A percentile compares a stretch with the other conserved stretches of the same genome.
These are phyloP conservation scores for Croton laevigatus DNA, from an alignment of 441 rosid species.

Conservation along the genomic window DNA sequence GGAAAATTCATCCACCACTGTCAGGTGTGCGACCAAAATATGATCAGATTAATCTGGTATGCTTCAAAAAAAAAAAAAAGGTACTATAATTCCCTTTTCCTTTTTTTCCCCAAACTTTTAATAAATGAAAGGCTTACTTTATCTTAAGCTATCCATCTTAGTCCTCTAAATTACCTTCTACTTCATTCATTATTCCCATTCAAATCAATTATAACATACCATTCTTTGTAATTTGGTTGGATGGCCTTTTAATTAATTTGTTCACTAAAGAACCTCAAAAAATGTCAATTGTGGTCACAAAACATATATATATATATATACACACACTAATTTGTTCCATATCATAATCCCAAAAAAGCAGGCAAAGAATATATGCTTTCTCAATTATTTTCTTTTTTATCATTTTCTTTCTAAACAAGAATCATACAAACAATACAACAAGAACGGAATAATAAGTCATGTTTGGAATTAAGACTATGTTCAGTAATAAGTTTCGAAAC, in stretches of 20 bases:
- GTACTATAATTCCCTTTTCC: too few species aligned
- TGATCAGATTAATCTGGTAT: too few species aligned
- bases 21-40: too few species aligned
- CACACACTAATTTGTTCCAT: conserved; percentile 7
- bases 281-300: conserved; percentile 22
- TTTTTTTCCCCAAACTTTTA: too few species aligned
- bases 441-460: conserved; percentile 24
- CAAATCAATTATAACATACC: background rate
- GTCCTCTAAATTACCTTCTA: too few species aligned
- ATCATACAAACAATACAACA: background rate
- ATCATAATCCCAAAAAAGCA: conserved; percentile 29
- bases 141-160: background rate
- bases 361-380: conserved; percentile 35
- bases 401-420: background rate
- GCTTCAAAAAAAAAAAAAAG: too few species aligned
- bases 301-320: background rate
- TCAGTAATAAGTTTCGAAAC: too few species aligned
- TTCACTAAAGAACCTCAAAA: conserved; percentile 26
- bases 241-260: background rate
- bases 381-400: background rate
- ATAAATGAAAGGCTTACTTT: too few species aligned
- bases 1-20: too few species aligned
- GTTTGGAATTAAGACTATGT: background rate
- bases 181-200: background rate
- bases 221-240: background rate